Evolutionary conservation across 345 rosid genomes (phyloP), one percentile per base, ranked within the genome.

Genomic region (Carallia brachiata): DNA sequence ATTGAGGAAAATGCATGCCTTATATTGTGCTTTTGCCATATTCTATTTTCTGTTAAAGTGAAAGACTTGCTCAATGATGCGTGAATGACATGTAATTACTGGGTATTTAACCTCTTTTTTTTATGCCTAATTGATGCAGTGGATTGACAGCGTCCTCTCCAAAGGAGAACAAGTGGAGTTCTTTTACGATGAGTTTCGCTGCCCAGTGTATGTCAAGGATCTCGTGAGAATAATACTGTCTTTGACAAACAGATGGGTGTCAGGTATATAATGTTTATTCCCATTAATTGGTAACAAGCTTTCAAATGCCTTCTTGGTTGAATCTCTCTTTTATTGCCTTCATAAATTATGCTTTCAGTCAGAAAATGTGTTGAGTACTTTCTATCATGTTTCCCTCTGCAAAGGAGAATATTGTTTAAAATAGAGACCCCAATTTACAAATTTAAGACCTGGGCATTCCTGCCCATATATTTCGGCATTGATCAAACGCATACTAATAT

Each of bases 141-240:
- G 98, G 98, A 89, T 91, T 53, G 91, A 91, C 70, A 73, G 84
- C 18, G 79, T 83, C 59, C 96, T 94, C 63, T 71, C 86, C 40
- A 89, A 85, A 67, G 96, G 92, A 71, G 90, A 89, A 36, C 58
- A 70, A 4, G 86, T 82, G 64, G 90, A 91, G 37, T 91, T 87
- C 72, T 91, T 94, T 74, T 74, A 86, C 8, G 97, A 94, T 18
- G 98, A 94, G 85, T 91, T 67, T 64, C 94, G 98, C 67, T 91
- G 95, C 76, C 97, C 98, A 4, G 87, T 94, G 34, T 89, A 87
- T 75, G 89, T 94, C 61, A 84, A 84, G 84, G 98, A 94, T 82
- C 82, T 88, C 3, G 89, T 91, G 75, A 67, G 44, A 30, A 56
- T 87, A 69, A 81, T 80, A 67, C 71, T 75, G 68, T 63, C 78